These are phyloP conservation scores for Cryptosporidium bovis DNA, from an alignment of 169 alveolate species.

Conservation along the genomic window DNA sequence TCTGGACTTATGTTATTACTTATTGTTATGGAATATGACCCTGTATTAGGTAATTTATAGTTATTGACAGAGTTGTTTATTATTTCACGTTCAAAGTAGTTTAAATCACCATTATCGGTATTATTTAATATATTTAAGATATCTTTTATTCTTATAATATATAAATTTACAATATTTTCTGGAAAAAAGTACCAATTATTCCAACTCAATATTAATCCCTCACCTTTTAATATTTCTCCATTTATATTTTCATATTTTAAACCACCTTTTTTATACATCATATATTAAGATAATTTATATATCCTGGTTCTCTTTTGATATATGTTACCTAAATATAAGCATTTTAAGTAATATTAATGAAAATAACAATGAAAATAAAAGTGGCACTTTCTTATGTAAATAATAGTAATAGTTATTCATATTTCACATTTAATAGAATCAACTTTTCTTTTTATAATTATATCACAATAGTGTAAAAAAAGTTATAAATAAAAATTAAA, in stretches of 20 bases:
- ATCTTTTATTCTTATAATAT: constrained; percentile 3
- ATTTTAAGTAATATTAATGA: constrained; percentile 25
- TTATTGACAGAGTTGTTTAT: neutral
- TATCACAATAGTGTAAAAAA: too few species aligned
- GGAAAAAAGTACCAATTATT: constrained; percentile 57
- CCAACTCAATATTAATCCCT: constrained; percentile 38
- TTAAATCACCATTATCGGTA: neutral
- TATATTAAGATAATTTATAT: neutral
- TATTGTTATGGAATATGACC: constrained; percentile 36
- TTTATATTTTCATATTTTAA: constrained; percentile 24
- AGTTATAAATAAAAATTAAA: neutral
- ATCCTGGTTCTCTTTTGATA: too few species aligned
- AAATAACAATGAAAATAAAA: constrained; percentile 30
- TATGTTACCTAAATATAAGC: constrained; percentile 7
- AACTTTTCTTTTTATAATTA: too few species aligned
- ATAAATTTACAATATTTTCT: constrained; percentile 4
- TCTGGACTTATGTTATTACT: constrained; percentile 9
- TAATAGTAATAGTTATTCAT: too few species aligned
- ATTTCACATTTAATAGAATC: too few species aligned
- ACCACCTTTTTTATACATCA: constrained; percentile 25
- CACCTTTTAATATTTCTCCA: constrained; percentile 27
- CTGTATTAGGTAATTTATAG: constrained; percentile 35
- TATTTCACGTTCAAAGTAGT: neutral
- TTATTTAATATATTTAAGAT: neutral
- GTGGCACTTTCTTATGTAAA: constrained; percentile 20